Evolutionary conservation across 768 basidiomycete genomes (phyloP), one percentile per base, ranked within the genome.

Genomic region (Calocera cornea): DNA sequence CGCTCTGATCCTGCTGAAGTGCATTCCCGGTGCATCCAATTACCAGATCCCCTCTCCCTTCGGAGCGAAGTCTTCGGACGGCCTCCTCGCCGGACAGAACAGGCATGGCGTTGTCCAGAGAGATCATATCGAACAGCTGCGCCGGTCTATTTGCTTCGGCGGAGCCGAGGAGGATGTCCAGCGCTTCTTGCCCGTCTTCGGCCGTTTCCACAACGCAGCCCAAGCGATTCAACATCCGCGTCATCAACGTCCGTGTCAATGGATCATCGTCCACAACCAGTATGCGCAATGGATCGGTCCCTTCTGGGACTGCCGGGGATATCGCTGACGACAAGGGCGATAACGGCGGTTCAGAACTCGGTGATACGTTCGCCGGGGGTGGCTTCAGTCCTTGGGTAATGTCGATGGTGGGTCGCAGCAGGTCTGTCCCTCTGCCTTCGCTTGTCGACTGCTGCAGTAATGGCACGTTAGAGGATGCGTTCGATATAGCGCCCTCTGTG

Each of bases 1-100:
- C 68, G 36, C 70, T 66, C 50, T 73, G 73, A 66, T 74, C 73
- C 16, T 65, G 41, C 36, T 69, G 67, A 17, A 73, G 67, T 8
- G 75, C 75, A 64, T 75, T 76, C 1, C 75, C 76, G 2, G 76
- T 76, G 1, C 74, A 73, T 1, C 75, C 76, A 31, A 75, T 70
- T 3, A 76, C 72, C 40, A 74, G 69, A 33, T 75, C 75, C 36
- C 68, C 70, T 22, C 75, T 64, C 11, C 69, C 72, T 34, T 70
- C 64, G 2, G 60, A 65, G 8, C 76, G 47, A 17, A 76, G 66
- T 38, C 68, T 68, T 36, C 65, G 50, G 24, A 74, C 72, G 24
- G 71, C 68, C 36, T 76, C 69, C 16, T 72, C 70, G 2, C 76
- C 76, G 1, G 73, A 72, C 66, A 72, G 64, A 12, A 73, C 64